Evolutionary conservation across 495 filamentous ascomycete genomes (phyloP).

Genomic region (Daldinia grandis): DNA sequence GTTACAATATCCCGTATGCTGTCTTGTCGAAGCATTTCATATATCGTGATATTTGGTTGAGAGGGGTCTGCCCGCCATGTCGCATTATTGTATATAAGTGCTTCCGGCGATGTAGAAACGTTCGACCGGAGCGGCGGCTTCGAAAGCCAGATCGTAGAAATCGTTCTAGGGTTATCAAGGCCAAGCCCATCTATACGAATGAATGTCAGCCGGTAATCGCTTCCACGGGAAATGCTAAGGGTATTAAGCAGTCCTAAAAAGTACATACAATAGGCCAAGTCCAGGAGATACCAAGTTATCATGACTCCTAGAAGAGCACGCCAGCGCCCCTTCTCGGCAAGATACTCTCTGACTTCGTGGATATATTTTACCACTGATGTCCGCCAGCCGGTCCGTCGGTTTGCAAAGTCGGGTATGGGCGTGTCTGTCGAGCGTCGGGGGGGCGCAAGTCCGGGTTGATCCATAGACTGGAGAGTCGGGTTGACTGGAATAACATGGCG

Average conservation of each 20-base stretch:
- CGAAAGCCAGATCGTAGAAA: constrained; percentile 45
- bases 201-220: neutral
- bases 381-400: constrained; percentile 1
- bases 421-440: constrained; percentile 17
- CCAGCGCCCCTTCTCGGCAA: constrained; percentile 52
- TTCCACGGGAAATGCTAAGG: neutral
- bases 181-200: constrained; percentile 62
- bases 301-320: constrained; percentile 66
- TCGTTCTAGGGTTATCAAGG: constrained; percentile 66
- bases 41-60: constrained; percentile 43
- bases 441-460: neutral
- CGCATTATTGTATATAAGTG: constrained; percentile 41
- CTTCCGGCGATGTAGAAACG: constrained; percentile 50
- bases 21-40: constrained; percentile 45
- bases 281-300: constrained; percentile 68
- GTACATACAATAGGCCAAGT: constrained; percentile 60
- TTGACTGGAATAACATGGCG: constrained; percentile 48
- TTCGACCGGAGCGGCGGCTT: constrained; percentile 21
- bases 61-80: constrained; percentile 50
- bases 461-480: constrained; percentile 24
- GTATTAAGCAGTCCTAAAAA: too few relatives aligned
- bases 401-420: constrained; percentile 34
- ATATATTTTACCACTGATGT: constrained; percentile 25
- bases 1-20: constrained; percentile 49
- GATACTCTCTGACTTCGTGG: constrained; percentile 45